Base-by-base conservation (phyloP, 2,329 filamentous ascomycete genomes). In the Blastomyces silverae region DNA sequence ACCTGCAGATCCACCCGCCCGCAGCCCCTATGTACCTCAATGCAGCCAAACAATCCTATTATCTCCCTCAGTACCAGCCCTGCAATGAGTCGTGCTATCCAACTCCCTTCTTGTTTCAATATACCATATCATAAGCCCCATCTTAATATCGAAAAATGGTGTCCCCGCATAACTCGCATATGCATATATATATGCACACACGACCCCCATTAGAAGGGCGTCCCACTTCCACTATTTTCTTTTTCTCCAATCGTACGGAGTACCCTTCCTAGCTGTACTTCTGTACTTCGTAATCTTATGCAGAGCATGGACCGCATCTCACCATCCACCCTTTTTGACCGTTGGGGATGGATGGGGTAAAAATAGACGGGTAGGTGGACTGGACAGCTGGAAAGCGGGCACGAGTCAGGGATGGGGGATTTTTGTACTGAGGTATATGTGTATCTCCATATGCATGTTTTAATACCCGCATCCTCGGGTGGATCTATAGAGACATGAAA, bases 1-100 rank as follows among this genome's bases (percentile, higher is more conserved):
- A 61, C 44, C 44, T 50, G 59, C 17, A 37, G 50, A 37, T 61
- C 44, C 42, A 48, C 11, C 59, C 44, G 28, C 25, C 17, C 44
- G 42, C 42, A 50, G 20, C 17, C 57, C 42, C 42, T 20, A n/a
- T n/a, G n/a, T n/a, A 61, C 44, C 22, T 50, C 28, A 48, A 48
- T 61, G 44, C 28, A 37, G 59, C 48, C 59, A 61, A 37, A 61
- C 59, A 61, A 48, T 48, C 17, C 28, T 44, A 50, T 37, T 61
- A 50, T 61, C 39, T 28, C n/a, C n/a, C 2, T 22, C 37, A 6
- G 22, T 20, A 17, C 37, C 13, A 44, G 37, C 34, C 37, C 37
- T 22, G 28, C 37, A 44, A 7, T 22, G 13, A 11, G 22, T 25
- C n/a, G n/a, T 44, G n/a, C n/a, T 28, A 20, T 28, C 17, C 22